Evolutionary conservation across 192 early-diverging fungal genomes (phyloP).

Genomic region (Gamsiella multidivaricata): DNA sequence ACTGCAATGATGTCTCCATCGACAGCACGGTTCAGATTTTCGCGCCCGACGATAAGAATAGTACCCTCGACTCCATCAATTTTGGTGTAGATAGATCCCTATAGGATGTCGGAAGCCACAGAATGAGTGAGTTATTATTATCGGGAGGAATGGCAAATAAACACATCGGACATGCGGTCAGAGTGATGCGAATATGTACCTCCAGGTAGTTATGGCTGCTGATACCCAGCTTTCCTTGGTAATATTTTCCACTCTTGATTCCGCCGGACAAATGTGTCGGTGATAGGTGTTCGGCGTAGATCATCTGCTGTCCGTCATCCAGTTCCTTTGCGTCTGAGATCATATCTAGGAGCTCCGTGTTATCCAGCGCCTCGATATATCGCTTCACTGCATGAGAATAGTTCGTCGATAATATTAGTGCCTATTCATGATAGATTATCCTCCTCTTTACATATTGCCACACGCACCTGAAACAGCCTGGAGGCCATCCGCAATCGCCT

Average conservation of each 20-base stretch:
- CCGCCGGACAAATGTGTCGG: slow-evolving; percentile 84
- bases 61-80: slow-evolving; percentile 80
- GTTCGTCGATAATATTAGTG: too few relatives aligned
- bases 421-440: too few relatives aligned
- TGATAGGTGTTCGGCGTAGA: slow-evolving; percentile 78
- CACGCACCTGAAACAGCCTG: slow-evolving; percentile 77
- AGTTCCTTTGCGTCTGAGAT: slow-evolving; percentile 70
- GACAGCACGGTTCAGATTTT: slow-evolving; percentile 88
- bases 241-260: slow-evolving; percentile 80
- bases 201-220: slow-evolving; percentile 91
- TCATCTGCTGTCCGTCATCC: slow-evolving; percentile 71
- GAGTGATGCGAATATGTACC: slow-evolving; percentile 51
- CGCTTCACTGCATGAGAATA: slow-evolving; percentile 65
- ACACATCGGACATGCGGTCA: too few relatives aligned
- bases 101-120: too few relatives aligned
- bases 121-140: too few relatives aligned
- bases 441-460: too few relatives aligned
- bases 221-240: slow-evolving; percentile 86
- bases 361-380: slow-evolving; percentile 78
- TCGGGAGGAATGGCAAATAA: too few relatives aligned
- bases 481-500: slow-evolving; percentile 73
- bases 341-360: slow-evolving; percentile 92
- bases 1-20: slow-evolving; percentile 95
- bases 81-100: slow-evolving; percentile 79
- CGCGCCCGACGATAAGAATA: slow-evolving; percentile 85